These are phyloP conservation scores for Boletus rubropictus DNA, from an alignment of 768 basidiomycete species.

Conservation along the genomic window DNA sequence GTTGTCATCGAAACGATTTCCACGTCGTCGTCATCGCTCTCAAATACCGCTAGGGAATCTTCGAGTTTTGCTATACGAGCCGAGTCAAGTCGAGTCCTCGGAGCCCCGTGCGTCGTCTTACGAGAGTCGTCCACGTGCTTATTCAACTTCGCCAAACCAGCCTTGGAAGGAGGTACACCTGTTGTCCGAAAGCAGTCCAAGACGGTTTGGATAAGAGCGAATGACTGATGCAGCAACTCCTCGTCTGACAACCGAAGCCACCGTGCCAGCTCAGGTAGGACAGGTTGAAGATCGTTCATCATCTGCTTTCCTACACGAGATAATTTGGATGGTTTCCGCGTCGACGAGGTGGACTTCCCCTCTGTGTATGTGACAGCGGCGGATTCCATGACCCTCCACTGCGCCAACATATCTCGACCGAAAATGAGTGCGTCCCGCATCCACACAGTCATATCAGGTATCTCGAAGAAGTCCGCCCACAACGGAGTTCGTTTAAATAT, in stretches of 20 bases:
- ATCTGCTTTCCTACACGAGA: slow-evolving; percentile 66
- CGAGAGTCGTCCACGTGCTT: slow-evolving; percentile 59
- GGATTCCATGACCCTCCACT: slow-evolving; percentile 73
- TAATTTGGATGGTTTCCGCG: slow-evolving; percentile 39
- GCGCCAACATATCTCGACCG: slow-evolving; percentile 76
- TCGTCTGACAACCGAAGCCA: slow-evolving; percentile 94
- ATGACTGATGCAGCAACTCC: slow-evolving; percentile 87
- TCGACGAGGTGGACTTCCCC: slow-evolving; percentile 15
- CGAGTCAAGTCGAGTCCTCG: slow-evolving; percentile 48
- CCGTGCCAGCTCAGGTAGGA: slow-evolving; percentile 70
- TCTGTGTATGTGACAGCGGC: slow-evolving; percentile 34
- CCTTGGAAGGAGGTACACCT: slow-evolving; percentile 47
- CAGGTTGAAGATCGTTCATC: slow-evolving; percentile 69
- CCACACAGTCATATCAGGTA: slow-evolving; percentile 87
- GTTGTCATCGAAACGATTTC: slow-evolving; percentile 43
- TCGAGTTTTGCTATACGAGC: slow-evolving; percentile 61
- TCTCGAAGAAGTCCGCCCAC: slow-evolving; percentile 80
- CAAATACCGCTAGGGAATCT: slow-evolving; percentile 59
- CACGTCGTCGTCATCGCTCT: slow-evolving; percentile 56
- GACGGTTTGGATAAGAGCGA: slow-evolving; percentile 73
- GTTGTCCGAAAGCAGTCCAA: slow-evolving; percentile 71
- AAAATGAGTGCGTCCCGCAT: slow-evolving; percentile 98
- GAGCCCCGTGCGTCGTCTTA: slow-evolving; percentile 39
- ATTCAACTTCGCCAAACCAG: slow-evolving; percentile 59
- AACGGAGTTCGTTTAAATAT: slow-evolving; percentile 80